These are phyloP conservation scores for Paraphaeosphaeria minitans DNA, from an alignment of 2,329 filamentous ascomycete species.

Conservation along the genomic window DNA sequence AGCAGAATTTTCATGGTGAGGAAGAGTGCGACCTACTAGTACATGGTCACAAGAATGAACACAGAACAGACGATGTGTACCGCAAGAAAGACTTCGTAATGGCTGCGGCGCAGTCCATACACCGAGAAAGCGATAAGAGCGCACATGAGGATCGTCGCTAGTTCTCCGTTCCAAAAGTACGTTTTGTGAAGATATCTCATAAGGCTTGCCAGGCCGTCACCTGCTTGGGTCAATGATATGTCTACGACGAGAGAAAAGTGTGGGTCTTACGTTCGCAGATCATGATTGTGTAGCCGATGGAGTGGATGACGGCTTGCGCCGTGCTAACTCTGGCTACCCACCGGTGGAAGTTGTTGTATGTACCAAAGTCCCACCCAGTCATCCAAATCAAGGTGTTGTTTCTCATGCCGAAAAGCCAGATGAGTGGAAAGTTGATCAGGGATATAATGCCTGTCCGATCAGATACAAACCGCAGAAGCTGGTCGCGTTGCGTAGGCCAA, in stretches of 20 bases:
- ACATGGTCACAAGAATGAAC: slow-evolving; percentile 57
- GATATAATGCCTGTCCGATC: slow-evolving; percentile 69
- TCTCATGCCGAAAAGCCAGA: slow-evolving; percentile 70
- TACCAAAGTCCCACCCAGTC: slow-evolving; percentile 71
- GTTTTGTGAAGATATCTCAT: slow-evolving; percentile 46
- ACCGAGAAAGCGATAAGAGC: slow-evolving; percentile 54
- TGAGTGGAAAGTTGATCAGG: slow-evolving; percentile 65
- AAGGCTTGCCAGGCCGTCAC: slow-evolving; percentile 48
- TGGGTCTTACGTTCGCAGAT: slow-evolving; percentile 39
- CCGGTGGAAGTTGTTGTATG: slow-evolving; percentile 71
- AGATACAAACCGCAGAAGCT: slow-evolving; percentile 61
- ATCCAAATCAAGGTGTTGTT: slow-evolving; percentile 71
- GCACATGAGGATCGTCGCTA: slow-evolving; percentile 53
- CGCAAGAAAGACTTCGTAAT: slow-evolving; percentile 53
- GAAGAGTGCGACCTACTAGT: slow-evolving; percentile 50
- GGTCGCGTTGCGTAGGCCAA: slow-evolving; percentile 39
- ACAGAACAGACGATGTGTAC: slow-evolving; percentile 49
- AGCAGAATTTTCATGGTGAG: slow-evolving; percentile 17
- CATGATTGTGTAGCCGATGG: slow-evolving; percentile 61
- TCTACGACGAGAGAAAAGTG: too few species aligned
- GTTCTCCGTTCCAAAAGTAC: slow-evolving; percentile 59
- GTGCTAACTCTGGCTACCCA: slow-evolving; percentile 68
- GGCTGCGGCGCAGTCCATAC: slow-evolving; percentile 57
- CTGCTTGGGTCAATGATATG: neutral
- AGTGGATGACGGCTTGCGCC: slow-evolving; percentile 66